Conservation (phyloP, 2,329 filamentous ascomycete genomes). For the Coleophoma cylindrospora region DNA sequence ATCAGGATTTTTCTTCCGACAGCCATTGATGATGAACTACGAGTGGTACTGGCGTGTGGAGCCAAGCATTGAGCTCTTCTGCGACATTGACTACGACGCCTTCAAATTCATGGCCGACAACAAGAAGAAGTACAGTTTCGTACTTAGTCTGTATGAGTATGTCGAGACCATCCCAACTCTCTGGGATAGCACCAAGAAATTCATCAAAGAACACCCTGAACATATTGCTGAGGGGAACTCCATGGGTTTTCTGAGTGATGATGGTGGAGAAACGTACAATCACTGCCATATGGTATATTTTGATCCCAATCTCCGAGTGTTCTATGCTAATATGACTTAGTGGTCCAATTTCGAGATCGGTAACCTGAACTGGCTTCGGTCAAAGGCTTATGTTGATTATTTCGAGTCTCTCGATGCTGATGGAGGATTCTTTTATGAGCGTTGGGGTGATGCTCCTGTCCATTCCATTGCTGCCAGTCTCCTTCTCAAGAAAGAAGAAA, state of each 20-base stretch:
- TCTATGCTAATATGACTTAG: slow-evolving; percentile 33
- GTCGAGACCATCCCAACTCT: slow-evolving; percentile 89
- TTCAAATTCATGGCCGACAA: slow-evolving; percentile 96
- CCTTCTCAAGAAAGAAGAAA: slow-evolving; percentile 84
- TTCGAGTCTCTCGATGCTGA: slow-evolving; percentile 85
- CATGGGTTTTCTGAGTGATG: slow-evolving; percentile 87
- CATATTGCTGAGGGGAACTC: slow-evolving; percentile 81
- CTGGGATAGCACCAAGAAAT: slow-evolving; percentile 93
- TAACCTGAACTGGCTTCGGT: slow-evolving; percentile 88
- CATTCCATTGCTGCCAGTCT: slow-evolving; percentile 93
- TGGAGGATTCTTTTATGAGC: slow-evolving; percentile 98
- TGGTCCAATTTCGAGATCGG: slow-evolving; percentile 99
- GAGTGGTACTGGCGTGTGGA: slow-evolving; percentile 99
- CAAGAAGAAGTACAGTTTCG: slow-evolving; percentile 97
- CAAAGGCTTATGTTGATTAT: slow-evolving; percentile 82
- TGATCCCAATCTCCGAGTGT: too few species aligned
- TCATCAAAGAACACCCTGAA: slow-evolving; percentile 85
- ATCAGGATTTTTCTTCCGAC: slow-evolving; percentile 98
- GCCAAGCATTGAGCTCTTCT: slow-evolving; percentile 93
- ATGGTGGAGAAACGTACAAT: slow-evolving; percentile 89
- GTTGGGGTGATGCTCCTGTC: slow-evolving; percentile 95
- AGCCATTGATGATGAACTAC: slow-evolving; percentile 88
- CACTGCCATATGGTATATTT: slow-evolving; percentile 87
- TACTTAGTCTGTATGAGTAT: slow-evolving; percentile 93
- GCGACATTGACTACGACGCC: slow-evolving; percentile 91